Evolutionary conservation across 2,329 filamentous ascomycete species (phyloP).

Genomic region (Epicoccum nigrum): DNA sequence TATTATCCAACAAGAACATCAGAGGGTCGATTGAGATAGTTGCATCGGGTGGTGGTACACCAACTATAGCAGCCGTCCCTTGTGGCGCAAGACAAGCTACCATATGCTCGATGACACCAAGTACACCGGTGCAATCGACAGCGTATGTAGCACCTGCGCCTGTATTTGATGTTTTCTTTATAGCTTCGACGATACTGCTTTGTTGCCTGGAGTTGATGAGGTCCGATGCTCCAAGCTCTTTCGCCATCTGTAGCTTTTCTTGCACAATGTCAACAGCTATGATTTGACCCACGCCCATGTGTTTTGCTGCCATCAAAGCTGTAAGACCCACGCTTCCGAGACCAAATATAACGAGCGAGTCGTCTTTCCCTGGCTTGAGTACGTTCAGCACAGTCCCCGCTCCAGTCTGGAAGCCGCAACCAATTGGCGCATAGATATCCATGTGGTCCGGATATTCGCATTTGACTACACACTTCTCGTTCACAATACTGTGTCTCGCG

Average conservation of each 20-base stretch:
- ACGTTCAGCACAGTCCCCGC: slow-evolving; percentile 52
- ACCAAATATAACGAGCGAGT: slow-evolving; percentile 48
- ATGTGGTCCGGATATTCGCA: slow-evolving; percentile 34
- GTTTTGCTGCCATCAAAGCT: slow-evolving; percentile 49
- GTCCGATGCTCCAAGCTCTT: slow-evolving; percentile 54
- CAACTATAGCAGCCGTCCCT: slow-evolving; percentile 4
- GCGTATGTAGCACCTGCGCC: slow-evolving; percentile 33
- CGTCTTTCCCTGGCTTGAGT: slow-evolving; percentile 29
- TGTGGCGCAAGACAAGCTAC: slow-evolving; percentile 4
- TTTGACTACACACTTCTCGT: slow-evolving; percentile 22
- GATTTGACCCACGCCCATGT: slow-evolving; percentile 40
- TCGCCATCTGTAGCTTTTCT: slow-evolving; percentile 51
- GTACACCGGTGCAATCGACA: slow-evolving; percentile 37
- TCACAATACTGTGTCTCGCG: slow-evolving; percentile 14
- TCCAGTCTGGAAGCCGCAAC: slow-evolving; percentile 55
- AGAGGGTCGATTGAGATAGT: slow-evolving; percentile 8
- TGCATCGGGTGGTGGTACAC: slow-evolving; percentile 3
- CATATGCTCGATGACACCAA: slow-evolving; percentile 13
- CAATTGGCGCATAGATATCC: slow-evolving; percentile 48
- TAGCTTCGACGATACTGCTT: slow-evolving; percentile 31
- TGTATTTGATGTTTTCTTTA: slow-evolving; percentile 34
- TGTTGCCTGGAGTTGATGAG: slow-evolving; percentile 44
- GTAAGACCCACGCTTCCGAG: slow-evolving; percentile 51
- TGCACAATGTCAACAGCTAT: slow-evolving; percentile 56
- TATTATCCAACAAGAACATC: slow-evolving; percentile 6